A percentile compares a stretch with the other conserved stretches of the same genome.
Conservation (phyloP, 2,329 filamentous ascomycete species). For the Nemania sp. region DNA sequence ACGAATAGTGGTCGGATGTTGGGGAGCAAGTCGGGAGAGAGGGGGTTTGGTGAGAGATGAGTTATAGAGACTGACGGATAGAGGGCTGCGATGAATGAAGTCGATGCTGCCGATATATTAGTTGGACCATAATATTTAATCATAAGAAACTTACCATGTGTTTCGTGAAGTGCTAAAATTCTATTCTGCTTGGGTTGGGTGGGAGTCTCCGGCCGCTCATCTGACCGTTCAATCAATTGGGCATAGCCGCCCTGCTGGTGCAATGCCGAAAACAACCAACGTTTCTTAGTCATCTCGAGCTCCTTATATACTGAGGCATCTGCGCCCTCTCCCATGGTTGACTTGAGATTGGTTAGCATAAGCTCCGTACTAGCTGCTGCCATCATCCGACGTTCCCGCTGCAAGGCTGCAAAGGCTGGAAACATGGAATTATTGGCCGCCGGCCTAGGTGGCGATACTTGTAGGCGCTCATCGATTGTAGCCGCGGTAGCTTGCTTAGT, state of each 20-base stretch:
- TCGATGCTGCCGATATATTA: slow-evolving; percentile 58
- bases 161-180: slow-evolving; percentile 65
- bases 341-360: slow-evolving; percentile 67
- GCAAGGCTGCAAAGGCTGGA: slow-evolving; percentile 56
- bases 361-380: slow-evolving; percentile 63
- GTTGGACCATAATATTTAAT: slow-evolving; percentile 39
- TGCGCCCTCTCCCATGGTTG: slow-evolving; percentile 59
- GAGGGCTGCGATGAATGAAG: slow-evolving; percentile 62
- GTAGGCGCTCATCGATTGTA: slow-evolving; percentile 42
- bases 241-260: slow-evolving; percentile 58
- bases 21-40: slow-evolving; percentile 57
- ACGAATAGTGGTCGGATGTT: slow-evolving; percentile 52
- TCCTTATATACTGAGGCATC: slow-evolving; percentile 63
- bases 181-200: slow-evolving; percentile 47
- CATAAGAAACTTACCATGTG: slow-evolving; percentile 56
- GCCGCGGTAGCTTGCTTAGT: slow-evolving; percentile 41
- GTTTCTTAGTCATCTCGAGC: slow-evolving; percentile 66
- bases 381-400: slow-evolving; percentile 68
- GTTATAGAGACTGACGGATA: slow-evolving; percentile 57
- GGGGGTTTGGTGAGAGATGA: slow-evolving; percentile 59
- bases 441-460: slow-evolving; percentile 37
- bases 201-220: slow-evolving; percentile 34
- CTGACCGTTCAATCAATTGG: slow-evolving; percentile 36
- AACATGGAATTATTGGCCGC: slow-evolving; percentile 46
- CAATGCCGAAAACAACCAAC: slow-evolving; percentile 72